phyloP scores from a whole-genome alignment of 106 monocot genomes.

The Phalaenopsis aphrodite region DNA sequence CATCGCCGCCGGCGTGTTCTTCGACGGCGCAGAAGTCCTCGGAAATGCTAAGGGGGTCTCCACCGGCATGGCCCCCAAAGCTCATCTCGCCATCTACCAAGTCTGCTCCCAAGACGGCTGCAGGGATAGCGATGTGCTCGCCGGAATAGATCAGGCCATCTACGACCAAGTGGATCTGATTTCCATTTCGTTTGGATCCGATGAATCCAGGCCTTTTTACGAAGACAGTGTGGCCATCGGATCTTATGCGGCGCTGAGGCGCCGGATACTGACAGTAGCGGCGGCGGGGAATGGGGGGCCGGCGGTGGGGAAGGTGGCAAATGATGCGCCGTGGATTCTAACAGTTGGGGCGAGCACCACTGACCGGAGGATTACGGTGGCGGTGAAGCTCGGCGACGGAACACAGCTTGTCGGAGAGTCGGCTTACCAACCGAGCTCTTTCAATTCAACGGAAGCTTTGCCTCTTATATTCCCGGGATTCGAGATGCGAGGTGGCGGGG shows the following conservation, averaged over 20 bases:
- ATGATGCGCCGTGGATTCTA: constrained; percentile 33
- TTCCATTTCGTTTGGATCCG: constrained; percentile 7
- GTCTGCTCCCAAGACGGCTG: constrained; percentile 6
- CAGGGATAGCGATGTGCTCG: constrained; percentile 5
- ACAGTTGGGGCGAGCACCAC: constrained; percentile 28
- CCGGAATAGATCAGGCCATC: constrained; percentile 23
- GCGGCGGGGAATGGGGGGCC: constrained; percentile 30
- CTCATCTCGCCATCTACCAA: constrained; percentile 26
- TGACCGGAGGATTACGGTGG: constrained; percentile 23
- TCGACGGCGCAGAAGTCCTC: constrained; percentile 17
- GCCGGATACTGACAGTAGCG: constrained; percentile 15
- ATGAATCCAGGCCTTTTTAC: not conserved
- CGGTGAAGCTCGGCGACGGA: constrained; percentile 24
- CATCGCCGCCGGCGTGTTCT: constrained; percentile 29
- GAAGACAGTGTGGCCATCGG: constrained; percentile 16
- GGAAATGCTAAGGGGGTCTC: constrained; percentile 8
- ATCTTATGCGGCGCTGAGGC: constrained; percentile 14
- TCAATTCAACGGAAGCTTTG: not conserved
- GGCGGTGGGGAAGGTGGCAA: not conserved
- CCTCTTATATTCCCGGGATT: not conserved
- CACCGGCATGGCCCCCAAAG: constrained; percentile 19
- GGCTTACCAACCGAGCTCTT: constrained; percentile 3
- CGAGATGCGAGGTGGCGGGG: not conserved
- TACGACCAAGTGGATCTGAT: constrained; percentile 26
- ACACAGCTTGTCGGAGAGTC: constrained; percentile 25